Evolutionary conservation across 2,329 filamentous ascomycete genomes (phyloP).

Genomic region (Aspergillus sp.): DNA sequence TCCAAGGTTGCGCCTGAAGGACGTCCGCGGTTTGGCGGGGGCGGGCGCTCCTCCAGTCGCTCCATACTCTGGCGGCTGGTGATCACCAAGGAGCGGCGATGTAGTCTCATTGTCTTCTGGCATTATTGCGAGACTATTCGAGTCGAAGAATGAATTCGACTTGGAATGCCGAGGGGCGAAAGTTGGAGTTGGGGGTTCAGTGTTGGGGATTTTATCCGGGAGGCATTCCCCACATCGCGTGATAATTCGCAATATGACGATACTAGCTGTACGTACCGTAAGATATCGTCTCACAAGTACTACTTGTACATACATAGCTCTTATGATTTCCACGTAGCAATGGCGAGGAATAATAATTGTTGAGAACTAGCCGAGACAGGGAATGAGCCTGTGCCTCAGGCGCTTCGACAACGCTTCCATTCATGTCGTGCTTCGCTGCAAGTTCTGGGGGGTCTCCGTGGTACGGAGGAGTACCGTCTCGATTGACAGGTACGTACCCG

Average conservation of each 20-base stretch:
- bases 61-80: not conserved
- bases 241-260: not conserved
- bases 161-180: not conserved
- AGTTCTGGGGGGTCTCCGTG: too few relatives aligned
- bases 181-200: not conserved
- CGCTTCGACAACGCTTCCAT: too few relatives aligned
- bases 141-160: not conserved
- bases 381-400: too few relatives aligned
- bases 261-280: not conserved
- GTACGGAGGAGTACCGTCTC: too few relatives aligned
- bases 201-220: not conserved
- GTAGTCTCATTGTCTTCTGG: not conserved
- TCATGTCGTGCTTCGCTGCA: too few relatives aligned
- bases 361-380: too few relatives aligned
- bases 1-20: slow-evolving; percentile 23
- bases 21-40: slow-evolving; percentile 1
- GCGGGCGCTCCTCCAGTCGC: not conserved
- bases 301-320: too few relatives aligned
- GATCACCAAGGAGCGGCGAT: slow-evolving; percentile 5
- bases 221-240: slow-evolving; percentile 10
- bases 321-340: too few relatives aligned
- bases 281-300: not conserved
- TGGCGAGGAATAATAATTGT: too few relatives aligned
- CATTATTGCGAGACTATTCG: not conserved
- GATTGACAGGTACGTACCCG: too few relatives aligned